These are phyloP conservation scores for Salisapilia sapeloensis DNA, from an alignment of 352 stramenopile genomes.

Conservation along the genomic window DNA sequence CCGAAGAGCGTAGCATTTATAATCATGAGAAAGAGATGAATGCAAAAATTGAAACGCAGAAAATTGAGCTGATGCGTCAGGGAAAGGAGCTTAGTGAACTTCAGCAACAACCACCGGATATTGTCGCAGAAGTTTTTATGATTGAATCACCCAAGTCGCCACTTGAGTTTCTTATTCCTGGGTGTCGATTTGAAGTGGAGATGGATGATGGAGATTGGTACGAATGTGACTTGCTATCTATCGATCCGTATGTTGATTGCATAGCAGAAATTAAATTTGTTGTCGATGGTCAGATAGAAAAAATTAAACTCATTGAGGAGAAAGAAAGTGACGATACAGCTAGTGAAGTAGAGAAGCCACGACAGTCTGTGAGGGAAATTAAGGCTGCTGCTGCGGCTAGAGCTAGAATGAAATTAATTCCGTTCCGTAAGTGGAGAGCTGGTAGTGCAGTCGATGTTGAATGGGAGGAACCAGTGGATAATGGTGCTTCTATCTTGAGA, in stretches of 20 bases:
- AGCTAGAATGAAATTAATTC: constrained; percentile 14
- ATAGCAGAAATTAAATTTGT: constrained; percentile 43
- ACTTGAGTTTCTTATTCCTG: constrained; percentile 45
- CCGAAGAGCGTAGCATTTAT: constrained; percentile 27
- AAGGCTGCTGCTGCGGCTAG: constrained; percentile 22
- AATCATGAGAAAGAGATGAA: constrained; percentile 27
- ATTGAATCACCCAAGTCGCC: constrained; percentile 25
- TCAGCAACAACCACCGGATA: constrained; percentile 47
- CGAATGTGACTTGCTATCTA: constrained; percentile 23
- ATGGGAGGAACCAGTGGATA: constrained; percentile 50
- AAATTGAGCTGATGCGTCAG: constrained; percentile 16
- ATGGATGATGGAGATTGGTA: constrained; percentile 66
- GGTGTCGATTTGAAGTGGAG: constrained; percentile 38
- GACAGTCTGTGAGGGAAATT: constrained; percentile 20
- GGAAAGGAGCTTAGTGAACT: constrained; percentile 22
- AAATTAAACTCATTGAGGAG: constrained; percentile 35
- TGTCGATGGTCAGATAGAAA: constrained; percentile 43
- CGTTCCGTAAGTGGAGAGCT: constrained; percentile 45
- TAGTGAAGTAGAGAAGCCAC: constrained; percentile 5
- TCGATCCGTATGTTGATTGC: constrained; percentile 42
- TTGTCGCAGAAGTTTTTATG: constrained; percentile 27
- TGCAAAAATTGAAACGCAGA: constrained; percentile 19
- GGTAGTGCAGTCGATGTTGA: constrained; percentile 48
- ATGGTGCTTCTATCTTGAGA: constrained; percentile 37
- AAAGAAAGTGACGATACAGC: constrained; percentile 9